Evolutionary conservation across 257 asterid species (phyloP).

Genomic region (Verbascum thapsus): DNA sequence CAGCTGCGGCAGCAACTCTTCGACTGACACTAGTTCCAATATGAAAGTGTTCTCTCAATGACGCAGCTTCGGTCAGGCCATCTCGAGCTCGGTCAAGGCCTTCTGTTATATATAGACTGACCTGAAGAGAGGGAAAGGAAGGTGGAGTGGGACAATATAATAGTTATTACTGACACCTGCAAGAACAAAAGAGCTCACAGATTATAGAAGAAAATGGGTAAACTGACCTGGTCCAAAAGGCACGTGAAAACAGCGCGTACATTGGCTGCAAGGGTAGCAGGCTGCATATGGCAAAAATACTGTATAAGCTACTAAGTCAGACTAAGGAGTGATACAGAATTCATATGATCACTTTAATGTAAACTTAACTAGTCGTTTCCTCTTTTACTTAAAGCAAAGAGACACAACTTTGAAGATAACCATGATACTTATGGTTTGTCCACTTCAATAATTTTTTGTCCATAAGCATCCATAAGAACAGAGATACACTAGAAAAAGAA

Average conservation of each 20-base stretch:
- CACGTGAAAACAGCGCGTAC: constrained; percentile 93
- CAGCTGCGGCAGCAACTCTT: constrained; percentile 97
- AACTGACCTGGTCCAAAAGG: constrained; percentile 86
- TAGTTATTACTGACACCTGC: constrained; percentile 14
- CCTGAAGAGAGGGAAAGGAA: constrained; percentile 52
- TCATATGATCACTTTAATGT: not conserved
- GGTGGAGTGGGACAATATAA: constrained; percentile 9
- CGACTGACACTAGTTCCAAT: constrained; percentile 84
- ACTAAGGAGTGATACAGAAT: not conserved
- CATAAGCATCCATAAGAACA: not conserved
- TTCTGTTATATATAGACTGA: constrained; percentile 82
- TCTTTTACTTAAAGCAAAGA: too few relatives aligned
- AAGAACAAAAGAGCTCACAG: constrained; percentile 31
- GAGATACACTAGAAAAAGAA: constrained; percentile 11
- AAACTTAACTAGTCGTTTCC: not conserved
- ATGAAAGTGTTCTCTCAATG: constrained; percentile 92
- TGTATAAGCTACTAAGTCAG: constrained; percentile 10
- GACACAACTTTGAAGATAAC: too few relatives aligned
- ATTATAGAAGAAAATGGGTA: constrained; percentile 25
- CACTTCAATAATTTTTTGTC: not conserved
- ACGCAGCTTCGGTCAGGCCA: constrained; percentile 92
- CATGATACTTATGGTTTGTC: too few relatives aligned
- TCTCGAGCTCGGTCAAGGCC: constrained; percentile 98
- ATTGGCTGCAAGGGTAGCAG: constrained; percentile 81
- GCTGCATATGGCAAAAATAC: constrained; percentile 54